A percentile compares a stretch with the other conserved stretches of the same genome.
These are phyloP conservation scores for Fusarium graminum DNA, from an alignment of 2,329 filamentous ascomycete genomes.

Conservation along the genomic window DNA sequence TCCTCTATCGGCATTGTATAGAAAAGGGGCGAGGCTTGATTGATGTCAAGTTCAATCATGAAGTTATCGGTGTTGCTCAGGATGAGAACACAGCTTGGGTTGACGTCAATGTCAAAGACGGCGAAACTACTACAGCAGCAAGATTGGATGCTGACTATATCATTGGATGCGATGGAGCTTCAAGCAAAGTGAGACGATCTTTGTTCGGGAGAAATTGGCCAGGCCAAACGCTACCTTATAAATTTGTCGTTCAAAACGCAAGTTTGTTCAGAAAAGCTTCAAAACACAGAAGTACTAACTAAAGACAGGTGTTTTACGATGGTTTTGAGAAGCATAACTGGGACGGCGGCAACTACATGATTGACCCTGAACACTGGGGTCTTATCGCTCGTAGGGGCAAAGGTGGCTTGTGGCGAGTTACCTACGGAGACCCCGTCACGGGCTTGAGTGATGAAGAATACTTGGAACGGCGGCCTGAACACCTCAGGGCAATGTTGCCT, in stretches of 20 bases:
- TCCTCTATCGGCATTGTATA: neutral
- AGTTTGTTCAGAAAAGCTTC: accelerated
- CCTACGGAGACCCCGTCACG: constrained; percentile 4
- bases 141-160: constrained; percentile 6
- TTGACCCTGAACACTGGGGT: constrained; percentile 8
- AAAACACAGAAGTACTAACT: accelerated
- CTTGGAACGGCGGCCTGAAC: neutral
- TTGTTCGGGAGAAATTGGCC: constrained; percentile 13
- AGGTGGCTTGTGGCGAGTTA: constrained; percentile 11
- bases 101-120: neutral
- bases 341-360: constrained; percentile 17
- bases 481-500: constrained; percentile 15
- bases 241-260: constrained; percentile 14
- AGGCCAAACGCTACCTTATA: neutral
- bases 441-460: constrained; percentile 15
- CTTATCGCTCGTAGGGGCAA: constrained; percentile 5
- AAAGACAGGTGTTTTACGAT: constrained; percentile 5
- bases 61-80: constrained; percentile 4
- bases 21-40: neutral
- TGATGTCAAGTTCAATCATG: constrained; percentile 8
- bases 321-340: constrained; percentile 8
- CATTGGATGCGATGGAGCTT: constrained; percentile 15
- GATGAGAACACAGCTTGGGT: neutral
- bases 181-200: constrained; percentile 1
- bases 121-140: accelerated